These are phyloP conservation scores for Abrus precatorius DNA, from an alignment of 306 rosid species.

Conservation along the genomic window DNA sequence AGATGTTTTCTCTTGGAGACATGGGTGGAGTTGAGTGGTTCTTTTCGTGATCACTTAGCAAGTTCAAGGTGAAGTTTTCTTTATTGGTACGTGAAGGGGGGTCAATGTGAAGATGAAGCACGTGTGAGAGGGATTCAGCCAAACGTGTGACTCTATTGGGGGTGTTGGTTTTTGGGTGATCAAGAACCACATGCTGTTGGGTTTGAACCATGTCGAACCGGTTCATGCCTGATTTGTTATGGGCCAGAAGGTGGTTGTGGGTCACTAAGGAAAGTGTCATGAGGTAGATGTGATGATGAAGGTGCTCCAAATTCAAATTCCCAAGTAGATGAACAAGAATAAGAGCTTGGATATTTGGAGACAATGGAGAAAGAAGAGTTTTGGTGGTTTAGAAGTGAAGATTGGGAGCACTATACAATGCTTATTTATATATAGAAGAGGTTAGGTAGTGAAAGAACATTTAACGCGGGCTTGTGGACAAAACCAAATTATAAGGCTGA, in stretches of 20 bases:
- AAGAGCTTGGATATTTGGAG: not conserved
- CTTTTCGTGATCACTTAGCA: constrained; percentile 33
- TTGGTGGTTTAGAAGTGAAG: not conserved
- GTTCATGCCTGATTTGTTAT: not conserved
- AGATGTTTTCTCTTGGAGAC: constrained; percentile 68
- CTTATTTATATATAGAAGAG: not conserved
- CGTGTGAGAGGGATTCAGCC: constrained; percentile 62
- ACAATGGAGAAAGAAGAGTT: not conserved
- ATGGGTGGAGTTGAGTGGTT: constrained; percentile 60
- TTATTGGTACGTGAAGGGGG: constrained; percentile 40
- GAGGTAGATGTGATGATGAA: not conserved
- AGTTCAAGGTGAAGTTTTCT: constrained; percentile 19
- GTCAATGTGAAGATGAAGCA: constrained; percentile 59
- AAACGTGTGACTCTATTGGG: constrained; percentile 47
- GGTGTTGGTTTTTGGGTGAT: constrained; percentile 42
- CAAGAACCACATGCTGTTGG: constrained; percentile 45
- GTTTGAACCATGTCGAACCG: constrained; percentile 36
- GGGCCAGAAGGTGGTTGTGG: constrained; percentile 25
- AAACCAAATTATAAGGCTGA: not conserved
- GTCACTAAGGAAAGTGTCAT: constrained; percentile 56
- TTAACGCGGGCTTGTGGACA: not conserved
- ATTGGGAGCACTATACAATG: not conserved
- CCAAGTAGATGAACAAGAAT: not conserved
- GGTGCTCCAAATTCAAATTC: not conserved
- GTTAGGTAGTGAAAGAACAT: constrained; percentile 2